These are phyloP conservation scores for Podaxis sp. DNA, from an alignment of 768 basidiomycete genomes.

Conservation along the genomic window DNA sequence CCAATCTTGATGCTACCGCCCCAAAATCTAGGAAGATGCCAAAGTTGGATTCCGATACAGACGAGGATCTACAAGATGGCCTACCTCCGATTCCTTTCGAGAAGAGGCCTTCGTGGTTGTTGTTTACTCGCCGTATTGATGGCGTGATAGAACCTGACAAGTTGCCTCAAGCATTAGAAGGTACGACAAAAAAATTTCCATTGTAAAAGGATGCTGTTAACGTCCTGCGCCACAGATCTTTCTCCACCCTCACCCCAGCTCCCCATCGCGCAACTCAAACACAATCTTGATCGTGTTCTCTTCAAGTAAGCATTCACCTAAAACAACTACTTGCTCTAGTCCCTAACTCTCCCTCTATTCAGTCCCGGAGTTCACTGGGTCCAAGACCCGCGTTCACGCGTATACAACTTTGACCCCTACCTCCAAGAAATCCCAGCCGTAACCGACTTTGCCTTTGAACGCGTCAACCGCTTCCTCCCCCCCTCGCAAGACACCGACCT, in stretches of 20 bases:
- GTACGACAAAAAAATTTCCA: constrained; percentile 13
- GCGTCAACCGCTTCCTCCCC: constrained; percentile 68
- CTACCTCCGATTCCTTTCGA: background rate
- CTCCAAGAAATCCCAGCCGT: constrained; percentile 75
- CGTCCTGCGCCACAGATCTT: constrained; percentile 35
- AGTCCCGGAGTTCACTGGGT: constrained; percentile 92
- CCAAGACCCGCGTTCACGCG: constrained; percentile 79
- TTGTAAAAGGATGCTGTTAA: background rate
- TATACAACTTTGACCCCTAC: constrained; percentile 80
- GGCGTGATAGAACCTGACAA: constrained; percentile 11
- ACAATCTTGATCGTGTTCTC: constrained; percentile 67
- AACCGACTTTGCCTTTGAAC: constrained; percentile 82
- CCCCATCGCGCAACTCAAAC: constrained; percentile 32
- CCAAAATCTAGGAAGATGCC: too few species aligned
- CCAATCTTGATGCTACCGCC: too few species aligned
- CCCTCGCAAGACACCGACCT: constrained; percentile 85
- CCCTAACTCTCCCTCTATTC: background rate
- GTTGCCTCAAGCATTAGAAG: constrained; percentile 39
- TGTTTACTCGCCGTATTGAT: constrained; percentile 4
- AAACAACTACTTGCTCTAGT: background rate
- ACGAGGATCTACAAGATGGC: background rate
- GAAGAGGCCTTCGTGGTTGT: background rate
- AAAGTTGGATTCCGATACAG: background rate
- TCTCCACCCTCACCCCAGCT: constrained; percentile 38
- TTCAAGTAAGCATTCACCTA: constrained; percentile 59